Conservation (phyloP, 768 basidiomycete genomes). For the Russula sp. region DNA sequence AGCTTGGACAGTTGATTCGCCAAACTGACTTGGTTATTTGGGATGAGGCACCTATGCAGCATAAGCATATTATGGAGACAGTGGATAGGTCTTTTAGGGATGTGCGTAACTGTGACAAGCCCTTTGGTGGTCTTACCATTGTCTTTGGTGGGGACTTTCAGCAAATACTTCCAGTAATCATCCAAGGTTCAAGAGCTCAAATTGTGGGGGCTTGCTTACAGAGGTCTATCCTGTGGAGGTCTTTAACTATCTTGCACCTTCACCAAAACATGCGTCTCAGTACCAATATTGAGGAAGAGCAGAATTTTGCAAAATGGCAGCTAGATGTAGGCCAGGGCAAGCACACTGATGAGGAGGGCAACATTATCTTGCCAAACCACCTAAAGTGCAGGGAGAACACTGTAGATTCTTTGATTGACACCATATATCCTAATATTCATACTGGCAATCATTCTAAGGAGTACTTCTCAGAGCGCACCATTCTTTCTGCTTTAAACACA, state of each 20-base stretch:
- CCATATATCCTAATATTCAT: conserved; percentile 14
- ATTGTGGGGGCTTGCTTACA: no score
- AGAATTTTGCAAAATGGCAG: background rate
- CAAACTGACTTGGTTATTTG: background rate
- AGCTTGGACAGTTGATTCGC: background rate
- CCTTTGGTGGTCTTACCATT: background rate
- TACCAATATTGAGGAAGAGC: background rate
- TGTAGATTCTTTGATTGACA: background rate
- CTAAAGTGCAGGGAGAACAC: background rate
- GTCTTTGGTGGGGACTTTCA: background rate
- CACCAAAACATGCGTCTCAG: background rate
- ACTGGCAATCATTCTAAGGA: conserved; percentile 17
- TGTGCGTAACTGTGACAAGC: background rate
- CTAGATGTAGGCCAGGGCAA: background rate
- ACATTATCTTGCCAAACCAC: background rate
- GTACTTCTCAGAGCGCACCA: background rate
- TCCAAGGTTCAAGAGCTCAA: no score
- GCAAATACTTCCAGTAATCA: background rate
- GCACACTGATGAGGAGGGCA: background rate
- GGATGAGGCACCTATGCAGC: background rate
- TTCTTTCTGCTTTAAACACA: background rate
- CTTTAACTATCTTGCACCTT: no score
- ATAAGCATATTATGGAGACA: background rate
- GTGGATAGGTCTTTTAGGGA: background rate
- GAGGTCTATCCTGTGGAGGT: no score